Base-by-base conservation (phyloP, 2,329 filamentous ascomycete species). In the Colletotrichum sp. region DNA sequence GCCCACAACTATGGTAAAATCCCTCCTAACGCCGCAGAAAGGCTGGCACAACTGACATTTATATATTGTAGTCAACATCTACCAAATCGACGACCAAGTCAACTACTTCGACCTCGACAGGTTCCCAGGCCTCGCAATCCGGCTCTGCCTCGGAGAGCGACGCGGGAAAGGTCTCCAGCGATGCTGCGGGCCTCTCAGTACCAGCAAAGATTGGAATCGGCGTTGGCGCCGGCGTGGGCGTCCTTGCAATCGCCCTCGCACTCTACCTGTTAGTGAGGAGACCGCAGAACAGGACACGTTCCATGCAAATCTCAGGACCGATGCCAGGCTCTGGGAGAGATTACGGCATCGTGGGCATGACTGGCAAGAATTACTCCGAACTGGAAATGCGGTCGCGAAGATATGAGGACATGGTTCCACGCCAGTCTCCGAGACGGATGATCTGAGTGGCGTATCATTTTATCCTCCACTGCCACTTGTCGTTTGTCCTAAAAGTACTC, bases 361-460 rank as follows among this genome's bases (percentile, higher is more conserved):
- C 64, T 29, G 73, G 72, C 69, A 80, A 83, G 58, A 82, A 82
- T 13, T 80, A 82, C 61, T 79, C 81, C 18, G 87, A 88, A 61
- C 83, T 90, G 57, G 88, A 91, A 76, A 82, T 87, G 78, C 86
- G 86, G 73, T 85, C 88, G 5, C 85, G 87, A 73, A 85, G 88
- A 55, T 91, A 91, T 76, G 89, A 91, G 79, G 89, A 91, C 75
- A 89, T 90, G 88, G 77, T 88, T 27, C 88, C 88, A 33, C 83
- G 88, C 58, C 83, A 86, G 73, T 84, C 86, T 61, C 89, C 90
- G 13, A 83, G 84, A 79, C 84, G 80, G 18, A 83, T 86, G 81
- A 83, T 86, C 12, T 86, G 73, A 75, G 33, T 51, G 43, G 43
- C n/a, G 12, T 24, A 51, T 51, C n/a, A 12, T 21, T 51, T 21